phyloP scores from a whole-genome alignment of 208 protist species.

The Trypanosoma boissoni region DNA sequence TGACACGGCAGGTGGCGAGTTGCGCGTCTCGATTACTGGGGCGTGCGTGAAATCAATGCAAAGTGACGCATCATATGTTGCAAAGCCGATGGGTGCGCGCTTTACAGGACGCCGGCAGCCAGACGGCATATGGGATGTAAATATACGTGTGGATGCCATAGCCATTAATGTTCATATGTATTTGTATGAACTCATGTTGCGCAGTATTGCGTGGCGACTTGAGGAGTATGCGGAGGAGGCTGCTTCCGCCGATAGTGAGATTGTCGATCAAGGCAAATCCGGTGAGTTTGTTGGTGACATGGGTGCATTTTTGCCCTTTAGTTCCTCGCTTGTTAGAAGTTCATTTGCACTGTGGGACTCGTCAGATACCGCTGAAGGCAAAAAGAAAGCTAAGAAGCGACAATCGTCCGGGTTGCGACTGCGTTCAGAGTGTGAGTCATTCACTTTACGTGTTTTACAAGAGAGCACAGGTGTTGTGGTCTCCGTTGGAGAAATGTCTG shows the following conservation, averaged over 20 bases:
- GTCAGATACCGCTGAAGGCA: no score
- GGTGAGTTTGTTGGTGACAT: no score
- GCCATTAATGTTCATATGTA: constrained; percentile 29
- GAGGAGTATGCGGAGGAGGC: constrained; percentile 12
- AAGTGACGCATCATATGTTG: constrained; percentile 4
- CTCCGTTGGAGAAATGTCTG: constrained; percentile 13
- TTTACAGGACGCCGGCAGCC: not conserved
- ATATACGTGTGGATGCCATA: constrained; percentile 28
- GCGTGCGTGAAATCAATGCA: constrained; percentile 4
- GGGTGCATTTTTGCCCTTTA: no score
- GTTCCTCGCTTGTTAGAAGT: no score
- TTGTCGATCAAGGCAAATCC: not conserved
- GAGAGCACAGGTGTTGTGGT: constrained; percentile 13
- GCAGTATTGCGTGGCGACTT: constrained; percentile 30
- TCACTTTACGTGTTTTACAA: constrained; percentile 13
- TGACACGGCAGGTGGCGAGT: not conserved
- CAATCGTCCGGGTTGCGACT: not conserved
- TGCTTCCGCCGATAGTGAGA: not conserved
- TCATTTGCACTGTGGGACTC: no score
- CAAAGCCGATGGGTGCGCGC: constrained; percentile 17
- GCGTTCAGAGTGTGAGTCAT: constrained; percentile 13
- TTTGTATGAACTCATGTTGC: constrained; percentile 55
- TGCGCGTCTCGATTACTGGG: constrained; percentile 6
- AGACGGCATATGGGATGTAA: constrained; percentile 8
- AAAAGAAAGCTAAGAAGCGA: constrained; percentile 6